phyloP scores from a whole-genome alignment of 768 basidiomycete species.

The Leccinum imitatum region DNA sequence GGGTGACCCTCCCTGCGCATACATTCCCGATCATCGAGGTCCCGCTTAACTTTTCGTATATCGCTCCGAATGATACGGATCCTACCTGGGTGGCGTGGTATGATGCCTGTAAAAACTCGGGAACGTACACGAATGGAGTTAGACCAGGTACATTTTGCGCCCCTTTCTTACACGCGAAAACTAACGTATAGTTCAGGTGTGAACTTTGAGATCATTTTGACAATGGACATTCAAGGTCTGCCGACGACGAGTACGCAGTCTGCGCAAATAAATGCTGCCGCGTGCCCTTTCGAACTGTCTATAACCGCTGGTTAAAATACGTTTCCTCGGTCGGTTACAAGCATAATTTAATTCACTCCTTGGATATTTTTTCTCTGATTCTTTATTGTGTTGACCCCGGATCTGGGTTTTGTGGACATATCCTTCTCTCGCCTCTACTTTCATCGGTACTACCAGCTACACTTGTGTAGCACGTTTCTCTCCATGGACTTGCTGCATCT shows the following conservation, averaged over 20 bases:
- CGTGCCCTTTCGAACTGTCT: constrained; percentile 70
- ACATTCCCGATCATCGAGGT: constrained; percentile 61
- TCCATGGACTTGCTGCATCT: constrained; percentile 5
- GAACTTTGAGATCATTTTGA: constrained; percentile 62
- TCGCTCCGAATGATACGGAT: constrained; percentile 77
- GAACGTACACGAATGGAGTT: constrained; percentile 45
- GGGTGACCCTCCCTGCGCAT: constrained; percentile 64
- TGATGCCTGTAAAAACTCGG: constrained; percentile 67
- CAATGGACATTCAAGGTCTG: constrained; percentile 72
- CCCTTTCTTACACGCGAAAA: not conserved
- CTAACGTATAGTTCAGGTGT: constrained; percentile 35
- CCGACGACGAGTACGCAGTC: constrained; percentile 50
- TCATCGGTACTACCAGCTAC: not conserved
- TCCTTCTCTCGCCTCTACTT: not conserved
- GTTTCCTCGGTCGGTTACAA: not conserved
- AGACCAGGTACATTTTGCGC: constrained; percentile 54
- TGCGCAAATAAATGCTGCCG: constrained; percentile 56
- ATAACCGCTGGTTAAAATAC: constrained; percentile 44
- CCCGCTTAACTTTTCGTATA: constrained; percentile 83
- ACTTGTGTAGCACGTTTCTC: not conserved
- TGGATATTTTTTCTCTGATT: constrained; percentile 17
- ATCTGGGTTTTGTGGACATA: constrained; percentile 12
- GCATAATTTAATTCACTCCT: not conserved
- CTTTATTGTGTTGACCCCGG: constrained; percentile 5
- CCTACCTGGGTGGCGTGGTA: constrained; percentile 83